These are phyloP conservation scores for Hydnum rufescens DNA, from an alignment of 768 basidiomycete species.

Conservation along the genomic window DNA sequence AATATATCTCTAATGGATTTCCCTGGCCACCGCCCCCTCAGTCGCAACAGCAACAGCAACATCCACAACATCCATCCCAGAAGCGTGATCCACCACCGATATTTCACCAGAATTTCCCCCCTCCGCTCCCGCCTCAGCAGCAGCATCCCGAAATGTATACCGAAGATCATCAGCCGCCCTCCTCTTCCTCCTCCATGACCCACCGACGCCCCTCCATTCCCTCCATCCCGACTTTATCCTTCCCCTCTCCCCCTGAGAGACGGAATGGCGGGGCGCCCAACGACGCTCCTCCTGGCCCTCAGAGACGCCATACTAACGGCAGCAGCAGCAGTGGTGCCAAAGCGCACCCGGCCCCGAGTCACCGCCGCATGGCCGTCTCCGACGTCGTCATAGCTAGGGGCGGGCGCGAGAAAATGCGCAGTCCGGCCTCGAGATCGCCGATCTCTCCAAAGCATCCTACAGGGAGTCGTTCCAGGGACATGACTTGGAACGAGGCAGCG, in stretches of 20 bases:
- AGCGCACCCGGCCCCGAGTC: not conserved
- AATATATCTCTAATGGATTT: too few relatives aligned
- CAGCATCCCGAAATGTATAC: too few relatives aligned
- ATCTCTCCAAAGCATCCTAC: too few relatives aligned
- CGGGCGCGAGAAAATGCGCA: not conserved
- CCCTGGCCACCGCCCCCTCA: conserved; percentile 10
- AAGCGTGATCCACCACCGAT: not conserved
- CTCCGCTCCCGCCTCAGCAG: not conserved
- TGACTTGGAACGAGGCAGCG: too few relatives aligned
- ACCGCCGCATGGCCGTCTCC: not conserved
- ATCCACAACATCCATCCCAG: conserved; percentile 14
- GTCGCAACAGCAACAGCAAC: too few relatives aligned
- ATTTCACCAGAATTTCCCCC: not conserved
- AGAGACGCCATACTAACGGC: too few relatives aligned
- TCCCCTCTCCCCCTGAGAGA: not conserved
- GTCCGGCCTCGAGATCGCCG: not conserved
- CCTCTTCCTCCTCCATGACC: too few relatives aligned
- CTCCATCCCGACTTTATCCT: not conserved
- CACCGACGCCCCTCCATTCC: not conserved
- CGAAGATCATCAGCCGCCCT: too few relatives aligned
- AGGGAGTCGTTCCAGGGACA: too few relatives aligned
- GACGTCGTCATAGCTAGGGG: not conserved
- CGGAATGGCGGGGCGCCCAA: too few relatives aligned
- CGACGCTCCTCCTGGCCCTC: too few relatives aligned
- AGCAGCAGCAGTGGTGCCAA: too few relatives aligned